Conservation (phyloP, 129 eudicot species). For the Apium graveolens region DNA sequence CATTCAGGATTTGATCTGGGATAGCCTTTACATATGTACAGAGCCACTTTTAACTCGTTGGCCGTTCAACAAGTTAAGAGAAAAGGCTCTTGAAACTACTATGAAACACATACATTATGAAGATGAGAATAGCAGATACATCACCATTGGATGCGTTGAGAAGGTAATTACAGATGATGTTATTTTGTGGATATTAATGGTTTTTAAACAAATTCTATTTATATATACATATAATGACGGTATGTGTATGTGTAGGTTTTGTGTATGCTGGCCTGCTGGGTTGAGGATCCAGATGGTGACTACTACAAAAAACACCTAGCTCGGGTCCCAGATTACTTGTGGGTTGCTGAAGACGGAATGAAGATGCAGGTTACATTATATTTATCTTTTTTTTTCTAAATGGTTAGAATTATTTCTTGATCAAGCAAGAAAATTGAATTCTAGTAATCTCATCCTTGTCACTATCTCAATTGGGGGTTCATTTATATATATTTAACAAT, state of each 20-base stretch:
- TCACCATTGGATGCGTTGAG: conserved; percentile 48
- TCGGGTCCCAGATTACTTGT: conserved; percentile 59
- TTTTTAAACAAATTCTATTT: not conserved
- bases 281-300: conserved; percentile 75
- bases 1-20: conserved; percentile 59
- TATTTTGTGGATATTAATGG: not conserved
- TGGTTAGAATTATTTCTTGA: not conserved
- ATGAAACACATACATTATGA: conserved; percentile 70
- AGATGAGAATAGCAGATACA: conserved; percentile 57
- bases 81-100: conserved; percentile 40
- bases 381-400: no score
- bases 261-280: conserved; percentile 92
- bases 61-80: conserved; percentile 49
- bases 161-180: not conserved
- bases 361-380: conserved; percentile 58
- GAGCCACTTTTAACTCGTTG: conserved; percentile 55
- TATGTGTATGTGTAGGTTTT: conserved; percentile 25
- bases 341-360: conserved; percentile 98
- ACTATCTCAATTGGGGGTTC: not conserved
- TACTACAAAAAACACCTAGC: conserved; percentile 75
- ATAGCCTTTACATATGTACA: conserved; percentile 25
- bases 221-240: not conserved
- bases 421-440: not conserved
- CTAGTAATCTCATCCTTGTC: not conserved
- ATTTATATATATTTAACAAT: no score